phyloP scores from a whole-genome alignment of 1,139 yeast genomes.

The Debaryomycetaceae sp. region DNA sequence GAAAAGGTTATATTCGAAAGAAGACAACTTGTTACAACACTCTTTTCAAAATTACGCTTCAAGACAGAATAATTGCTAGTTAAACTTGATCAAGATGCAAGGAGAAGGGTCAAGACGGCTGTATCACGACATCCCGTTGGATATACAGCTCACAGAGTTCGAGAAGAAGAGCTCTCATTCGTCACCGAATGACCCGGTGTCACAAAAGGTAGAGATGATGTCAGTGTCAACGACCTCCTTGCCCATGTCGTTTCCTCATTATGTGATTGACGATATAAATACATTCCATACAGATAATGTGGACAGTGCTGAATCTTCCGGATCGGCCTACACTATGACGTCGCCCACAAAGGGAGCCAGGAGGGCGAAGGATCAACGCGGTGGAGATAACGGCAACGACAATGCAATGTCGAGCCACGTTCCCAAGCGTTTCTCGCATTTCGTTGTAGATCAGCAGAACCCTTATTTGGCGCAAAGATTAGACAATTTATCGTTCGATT shows the following conservation, averaged over 20 bases:
- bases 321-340: slow-evolving; percentile 11
- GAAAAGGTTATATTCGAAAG: too few species aligned
- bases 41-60: too few species aligned
- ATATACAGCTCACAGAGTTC: background rate
- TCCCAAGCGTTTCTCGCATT: slow-evolving; percentile 41
- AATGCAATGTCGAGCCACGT: slow-evolving; percentile 25
- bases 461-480: slow-evolving; percentile 22
- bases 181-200: background rate
- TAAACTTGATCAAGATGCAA: background rate
- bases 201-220: background rate
- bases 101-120: background rate
- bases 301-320: slow-evolving; percentile 20
- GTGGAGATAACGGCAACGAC: background rate
- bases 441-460: slow-evolving; percentile 36
- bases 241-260: slow-evolving; percentile 34
- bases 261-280: slow-evolving; percentile 22
- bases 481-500: slow-evolving; percentile 24
- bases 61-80: too few species aligned
- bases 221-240: slow-evolving; percentile 6
- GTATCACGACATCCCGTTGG: background rate
- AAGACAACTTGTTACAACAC: too few species aligned
- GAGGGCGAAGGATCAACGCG: background rate
- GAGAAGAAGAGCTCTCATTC: background rate
- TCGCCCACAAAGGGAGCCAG: background rate
- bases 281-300: slow-evolving; percentile 28